phyloP scores from a whole-genome alignment of 2,329 filamentous ascomycete species.

The Penicillium decumbens region DNA sequence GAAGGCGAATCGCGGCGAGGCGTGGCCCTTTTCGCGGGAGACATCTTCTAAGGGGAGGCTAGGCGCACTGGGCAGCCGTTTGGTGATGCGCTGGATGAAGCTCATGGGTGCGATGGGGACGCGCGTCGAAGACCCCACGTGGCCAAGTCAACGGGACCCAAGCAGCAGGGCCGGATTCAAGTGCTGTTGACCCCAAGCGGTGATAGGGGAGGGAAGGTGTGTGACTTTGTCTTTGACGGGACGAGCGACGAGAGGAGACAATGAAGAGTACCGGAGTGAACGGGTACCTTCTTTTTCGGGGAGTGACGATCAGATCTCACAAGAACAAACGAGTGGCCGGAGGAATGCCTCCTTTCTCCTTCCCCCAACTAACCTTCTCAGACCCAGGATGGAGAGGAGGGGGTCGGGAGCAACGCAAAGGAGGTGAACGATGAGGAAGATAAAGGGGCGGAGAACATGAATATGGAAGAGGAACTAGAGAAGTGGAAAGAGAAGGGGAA shows the following conservation, averaged over 20 bases:
- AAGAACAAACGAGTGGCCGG: slow-evolving; percentile 39
- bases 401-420: slow-evolving; percentile 24
- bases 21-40: slow-evolving; percentile 42
- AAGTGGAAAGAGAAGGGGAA: slow-evolving; percentile 14
- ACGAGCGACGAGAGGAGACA: not conserved
- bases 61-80: slow-evolving; percentile 48
- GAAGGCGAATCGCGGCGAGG: slow-evolving; percentile 62
- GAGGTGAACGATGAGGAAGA: slow-evolving; percentile 13
- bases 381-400: slow-evolving; percentile 29
- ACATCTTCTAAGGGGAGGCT: slow-evolving; percentile 46
- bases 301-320: slow-evolving; percentile 10
- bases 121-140: slow-evolving; percentile 22
- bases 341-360: slow-evolving; percentile 41
- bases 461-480: slow-evolving; percentile 18
- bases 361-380: slow-evolving; percentile 31
- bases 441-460: slow-evolving; percentile 16
- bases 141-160: slow-evolving; percentile 19
- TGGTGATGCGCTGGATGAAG: slow-evolving; percentile 51
- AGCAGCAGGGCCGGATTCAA: slow-evolving; percentile 15
- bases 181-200: not conserved
- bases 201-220: slow-evolving; percentile 2
- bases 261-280: not conserved
- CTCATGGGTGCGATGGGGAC: slow-evolving; percentile 43
- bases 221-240: not conserved
- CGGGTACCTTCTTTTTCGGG: not conserved